Conservation (phyloP, 2,329 filamentous ascomycete genomes). For the Phyllosticta capitalensis region DNA sequence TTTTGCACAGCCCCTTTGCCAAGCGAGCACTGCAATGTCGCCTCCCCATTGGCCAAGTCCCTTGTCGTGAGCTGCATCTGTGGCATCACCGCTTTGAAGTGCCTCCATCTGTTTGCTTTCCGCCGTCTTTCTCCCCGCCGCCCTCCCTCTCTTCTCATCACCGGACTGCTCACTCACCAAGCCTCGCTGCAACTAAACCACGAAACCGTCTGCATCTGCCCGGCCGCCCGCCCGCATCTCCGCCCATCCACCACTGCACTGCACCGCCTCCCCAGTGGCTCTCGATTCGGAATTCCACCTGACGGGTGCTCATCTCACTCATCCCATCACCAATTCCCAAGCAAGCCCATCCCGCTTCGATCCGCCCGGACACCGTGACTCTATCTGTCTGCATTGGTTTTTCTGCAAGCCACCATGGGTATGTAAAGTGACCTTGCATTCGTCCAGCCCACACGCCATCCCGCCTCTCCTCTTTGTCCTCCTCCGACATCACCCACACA, state of each 20-base stretch:
- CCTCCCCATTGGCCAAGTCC: not conserved
- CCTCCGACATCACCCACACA: slow-evolving; percentile 3
- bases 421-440: not conserved
- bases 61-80: too few relatives aligned
- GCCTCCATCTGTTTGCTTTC: too few relatives aligned
- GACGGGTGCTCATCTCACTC: not conserved
- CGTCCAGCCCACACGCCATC: not conserved
- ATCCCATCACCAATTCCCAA: not conserved
- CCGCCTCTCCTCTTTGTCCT: slow-evolving; percentile 2
- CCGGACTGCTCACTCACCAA: not conserved
- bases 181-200: not conserved
- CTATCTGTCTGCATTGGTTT: not conserved
- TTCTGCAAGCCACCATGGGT: slow-evolving; percentile 3
- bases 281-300: not conserved
- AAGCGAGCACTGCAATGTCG: not conserved
- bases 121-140: not conserved
- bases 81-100: not conserved
- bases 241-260: not conserved
- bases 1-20: not conserved
- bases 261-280: not conserved
- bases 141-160: not conserved
- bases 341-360: not conserved
- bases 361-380: not conserved
- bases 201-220: too few relatives aligned
- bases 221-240: not conserved